phyloP scores from a whole-genome alignment of 169 alveolate species.

The Cryptosporidium viatorum region DNA sequence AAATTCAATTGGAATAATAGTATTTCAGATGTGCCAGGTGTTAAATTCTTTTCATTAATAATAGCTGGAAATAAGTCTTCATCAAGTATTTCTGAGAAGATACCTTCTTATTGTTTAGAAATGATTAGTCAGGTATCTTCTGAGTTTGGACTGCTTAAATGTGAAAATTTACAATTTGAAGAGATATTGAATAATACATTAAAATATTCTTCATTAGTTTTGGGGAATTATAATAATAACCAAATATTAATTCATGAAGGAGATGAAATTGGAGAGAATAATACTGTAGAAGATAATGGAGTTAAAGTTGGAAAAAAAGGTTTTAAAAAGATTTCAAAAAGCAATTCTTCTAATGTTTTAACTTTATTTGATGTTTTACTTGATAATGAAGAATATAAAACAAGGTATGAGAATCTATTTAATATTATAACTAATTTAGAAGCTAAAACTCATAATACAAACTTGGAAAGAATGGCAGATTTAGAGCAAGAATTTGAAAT shows the following conservation, averaged over 20 bases:
- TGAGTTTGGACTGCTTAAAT: conserved; percentile 33
- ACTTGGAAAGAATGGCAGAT: conserved; percentile 50
- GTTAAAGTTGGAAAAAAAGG: not conserved
- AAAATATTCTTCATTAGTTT: not conserved
- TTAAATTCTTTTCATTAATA: conserved; percentile 6
- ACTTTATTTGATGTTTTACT: conserved; percentile 44
- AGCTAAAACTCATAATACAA: conserved; percentile 42
- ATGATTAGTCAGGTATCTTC: conserved; percentile 26
- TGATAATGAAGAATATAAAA: conserved; percentile 14
- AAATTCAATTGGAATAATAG: not conserved
- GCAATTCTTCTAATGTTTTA: no score
- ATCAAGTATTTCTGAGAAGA: not conserved
- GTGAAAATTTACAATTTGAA: not conserved
- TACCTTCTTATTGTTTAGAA: conserved; percentile 41
- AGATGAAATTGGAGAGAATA: not conserved
- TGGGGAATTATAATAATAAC: not conserved
- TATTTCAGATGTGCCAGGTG: conserved; percentile 36
- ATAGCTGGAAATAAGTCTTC: not conserved
- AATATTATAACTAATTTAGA: conserved; percentile 3
- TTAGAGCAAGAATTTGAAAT: conserved; percentile 55
- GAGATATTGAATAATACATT: conserved; percentile 3
- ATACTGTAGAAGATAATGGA: not conserved
- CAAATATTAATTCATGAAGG: not conserved
- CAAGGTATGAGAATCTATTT: conserved; percentile 14
- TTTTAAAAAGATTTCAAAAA: not conserved